Percentiles rank a stretch among this genome's conserved stretches.
These are phyloP conservation scores for Rhizophora apiculata DNA, from an alignment of 345 rosid genomes.

Conservation along the genomic window DNA sequence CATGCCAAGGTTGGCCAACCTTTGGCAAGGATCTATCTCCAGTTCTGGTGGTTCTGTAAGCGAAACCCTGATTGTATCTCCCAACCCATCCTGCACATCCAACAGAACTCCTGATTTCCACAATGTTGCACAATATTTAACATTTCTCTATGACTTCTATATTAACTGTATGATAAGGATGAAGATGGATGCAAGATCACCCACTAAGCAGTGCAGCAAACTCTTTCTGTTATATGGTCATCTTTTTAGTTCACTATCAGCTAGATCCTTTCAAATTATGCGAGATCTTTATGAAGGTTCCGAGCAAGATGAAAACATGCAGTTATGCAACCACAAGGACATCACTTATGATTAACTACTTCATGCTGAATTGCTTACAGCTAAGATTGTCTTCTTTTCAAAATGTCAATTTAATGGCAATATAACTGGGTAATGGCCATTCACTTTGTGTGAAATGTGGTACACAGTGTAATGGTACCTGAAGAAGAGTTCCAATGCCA, in stretches of 20 bases:
- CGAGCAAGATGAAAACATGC: too few relatives aligned
- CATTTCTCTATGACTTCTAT: neutral
- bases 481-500: constrained; percentile 95
- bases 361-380: too few relatives aligned
- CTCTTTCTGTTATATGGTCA: neutral
- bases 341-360: too few relatives aligned
- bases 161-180: constrained; percentile 8
- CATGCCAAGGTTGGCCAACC: constrained; percentile 86
- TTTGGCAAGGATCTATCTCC: constrained; percentile 94
- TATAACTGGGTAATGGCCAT: neutral
- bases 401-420: neutral
- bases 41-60: constrained; percentile 94
- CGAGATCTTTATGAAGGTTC: too few relatives aligned
- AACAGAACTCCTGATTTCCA: constrained; percentile 12
- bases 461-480: constrained; percentile 40
- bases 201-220: neutral
- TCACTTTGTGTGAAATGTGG: neutral
- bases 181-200: neutral
- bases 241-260: neutral
- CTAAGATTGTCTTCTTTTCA: neutral
- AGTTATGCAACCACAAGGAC: too few relatives aligned
- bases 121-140: constrained; percentile 1
- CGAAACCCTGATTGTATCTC: constrained; percentile 96
- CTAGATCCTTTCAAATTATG: neutral
- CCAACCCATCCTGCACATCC: constrained; percentile 81